phyloP scores from a whole-genome alignment of 768 basidiomycete species.

The Phaeotremella skinneri region DNA sequence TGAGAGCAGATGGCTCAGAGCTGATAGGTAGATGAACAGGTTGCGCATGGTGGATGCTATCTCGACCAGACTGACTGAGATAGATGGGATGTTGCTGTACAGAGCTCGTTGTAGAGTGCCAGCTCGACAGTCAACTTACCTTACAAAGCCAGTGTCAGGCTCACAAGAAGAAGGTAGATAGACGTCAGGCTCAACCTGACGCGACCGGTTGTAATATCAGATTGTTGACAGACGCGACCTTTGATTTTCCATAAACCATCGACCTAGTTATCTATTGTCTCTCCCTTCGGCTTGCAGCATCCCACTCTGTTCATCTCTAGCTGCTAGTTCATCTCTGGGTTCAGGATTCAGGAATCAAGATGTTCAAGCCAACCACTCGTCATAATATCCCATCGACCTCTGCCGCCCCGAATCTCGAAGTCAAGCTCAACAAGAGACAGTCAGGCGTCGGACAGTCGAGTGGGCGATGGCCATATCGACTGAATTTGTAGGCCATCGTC shows the following conservation, averaged over 20 bases:
- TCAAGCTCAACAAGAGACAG: slow-evolving; percentile 42
- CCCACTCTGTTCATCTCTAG: too few species aligned
- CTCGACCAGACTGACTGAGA: slow-evolving; percentile 11
- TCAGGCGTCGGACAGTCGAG: slow-evolving; percentile 25
- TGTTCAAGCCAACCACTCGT: slow-evolving; percentile 49
- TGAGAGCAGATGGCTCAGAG: slow-evolving; percentile 18
- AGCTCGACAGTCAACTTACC: too few species aligned
- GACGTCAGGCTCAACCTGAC: not conserved
- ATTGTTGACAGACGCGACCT: not conserved
- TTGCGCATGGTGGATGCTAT: slow-evolving; percentile 28
- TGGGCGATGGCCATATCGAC: slow-evolving; percentile 42
- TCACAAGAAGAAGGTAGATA: not conserved
- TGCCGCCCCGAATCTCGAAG: slow-evolving; percentile 31
- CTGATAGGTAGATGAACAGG: slow-evolving; percentile 35
- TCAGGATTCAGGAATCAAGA: slow-evolving; percentile 10
- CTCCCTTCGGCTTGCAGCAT: too few species aligned
- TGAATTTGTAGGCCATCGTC: slow-evolving; percentile 65
- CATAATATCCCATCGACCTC: slow-evolving; percentile 28
- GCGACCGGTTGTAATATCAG: slow-evolving; percentile 2
- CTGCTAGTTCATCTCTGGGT: too few species aligned
- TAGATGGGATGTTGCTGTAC: too few species aligned
- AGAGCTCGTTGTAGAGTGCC: too few species aligned
- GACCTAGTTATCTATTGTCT: too few species aligned
- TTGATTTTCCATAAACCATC: not conserved
- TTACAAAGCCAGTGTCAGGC: not conserved